Conservation (phyloP, 116 monocot species). For the Cymodocea nodosa region DNA sequence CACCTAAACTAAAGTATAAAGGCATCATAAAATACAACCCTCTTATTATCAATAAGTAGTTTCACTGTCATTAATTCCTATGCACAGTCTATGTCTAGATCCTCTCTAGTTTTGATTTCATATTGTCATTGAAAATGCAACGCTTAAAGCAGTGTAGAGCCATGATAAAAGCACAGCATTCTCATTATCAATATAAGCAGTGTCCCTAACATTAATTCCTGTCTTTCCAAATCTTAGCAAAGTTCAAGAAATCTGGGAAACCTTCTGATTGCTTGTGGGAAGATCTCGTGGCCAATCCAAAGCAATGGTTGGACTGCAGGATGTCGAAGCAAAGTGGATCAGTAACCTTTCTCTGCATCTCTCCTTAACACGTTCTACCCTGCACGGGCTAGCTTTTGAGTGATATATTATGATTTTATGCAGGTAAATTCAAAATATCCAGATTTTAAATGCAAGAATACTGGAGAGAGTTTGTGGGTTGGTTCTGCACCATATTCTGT, state of each 20-base stretch:
- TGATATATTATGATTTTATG: neutral
- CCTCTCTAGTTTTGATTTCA: too few relatives aligned
- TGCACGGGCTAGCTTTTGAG: neutral
- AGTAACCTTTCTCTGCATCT: slow-evolving; percentile 15
- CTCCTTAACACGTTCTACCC: neutral
- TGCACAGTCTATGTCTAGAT: too few relatives aligned
- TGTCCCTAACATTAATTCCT: too few relatives aligned
- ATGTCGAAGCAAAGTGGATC: slow-evolving; percentile 44
- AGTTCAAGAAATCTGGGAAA: slow-evolving; percentile 11
- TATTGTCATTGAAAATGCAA: too few relatives aligned
- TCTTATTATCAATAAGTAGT: too few relatives aligned
- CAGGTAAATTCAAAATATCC: slow-evolving; percentile 50
- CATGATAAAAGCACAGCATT: too few relatives aligned
- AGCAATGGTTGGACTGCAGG: slow-evolving; percentile 67
- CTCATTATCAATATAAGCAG: too few relatives aligned
- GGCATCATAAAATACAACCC: too few relatives aligned
- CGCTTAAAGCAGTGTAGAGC: too few relatives aligned
- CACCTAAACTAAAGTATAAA: too few relatives aligned
- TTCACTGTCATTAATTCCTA: too few relatives aligned
- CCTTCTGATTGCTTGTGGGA: slow-evolving; percentile 31
- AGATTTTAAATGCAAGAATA: slow-evolving; percentile 55
- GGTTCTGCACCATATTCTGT: slow-evolving; percentile 38
- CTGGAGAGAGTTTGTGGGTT: slow-evolving; percentile 42
- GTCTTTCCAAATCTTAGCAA: slow-evolving; percentile 2
- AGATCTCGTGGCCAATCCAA: slow-evolving; percentile 48